phyloP scores from a whole-genome alignment of 768 basidiomycete genomes.

The Serpula lacrymans region DNA sequence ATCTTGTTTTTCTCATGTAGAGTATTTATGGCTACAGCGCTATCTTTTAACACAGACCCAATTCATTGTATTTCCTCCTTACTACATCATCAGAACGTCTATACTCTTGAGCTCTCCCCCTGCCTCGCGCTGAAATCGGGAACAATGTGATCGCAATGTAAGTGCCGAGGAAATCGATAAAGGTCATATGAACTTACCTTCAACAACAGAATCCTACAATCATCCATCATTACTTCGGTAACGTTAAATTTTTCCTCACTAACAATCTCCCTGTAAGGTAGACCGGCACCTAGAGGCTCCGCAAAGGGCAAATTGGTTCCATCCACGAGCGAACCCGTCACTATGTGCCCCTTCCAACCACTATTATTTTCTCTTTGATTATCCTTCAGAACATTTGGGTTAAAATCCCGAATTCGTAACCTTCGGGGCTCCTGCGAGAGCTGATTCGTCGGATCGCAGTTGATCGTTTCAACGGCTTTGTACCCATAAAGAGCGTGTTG shows the following conservation, averaged over 20 bases:
- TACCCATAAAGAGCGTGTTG: constrained; percentile 52
- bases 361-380: constrained; percentile 3
- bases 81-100: constrained; percentile 1
- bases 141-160: neutral
- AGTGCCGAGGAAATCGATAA: neutral
- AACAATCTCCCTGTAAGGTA: constrained; percentile 51
- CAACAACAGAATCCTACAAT: constrained; percentile 44
- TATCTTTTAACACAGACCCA: neutral
- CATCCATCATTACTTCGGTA: constrained; percentile 59
- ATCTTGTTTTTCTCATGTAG: neutral
- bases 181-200: constrained; percentile 30
- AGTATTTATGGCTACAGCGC: neutral
- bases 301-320: constrained; percentile 42
- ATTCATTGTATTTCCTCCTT: neutral
- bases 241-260: constrained; percentile 47
- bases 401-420: constrained; percentile 37
- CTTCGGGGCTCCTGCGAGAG: constrained; percentile 4
- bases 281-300: constrained; percentile 42
- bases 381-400: constrained; percentile 18
- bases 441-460: constrained; percentile 1
- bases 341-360: constrained; percentile 23
- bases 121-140: neutral
- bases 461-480: constrained; percentile 43
- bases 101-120: constrained; percentile 1
- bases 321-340: constrained; percentile 14